Conservation (phyloP, 257 asterid genomes). For the Fraxinus quadrangulata region DNA sequence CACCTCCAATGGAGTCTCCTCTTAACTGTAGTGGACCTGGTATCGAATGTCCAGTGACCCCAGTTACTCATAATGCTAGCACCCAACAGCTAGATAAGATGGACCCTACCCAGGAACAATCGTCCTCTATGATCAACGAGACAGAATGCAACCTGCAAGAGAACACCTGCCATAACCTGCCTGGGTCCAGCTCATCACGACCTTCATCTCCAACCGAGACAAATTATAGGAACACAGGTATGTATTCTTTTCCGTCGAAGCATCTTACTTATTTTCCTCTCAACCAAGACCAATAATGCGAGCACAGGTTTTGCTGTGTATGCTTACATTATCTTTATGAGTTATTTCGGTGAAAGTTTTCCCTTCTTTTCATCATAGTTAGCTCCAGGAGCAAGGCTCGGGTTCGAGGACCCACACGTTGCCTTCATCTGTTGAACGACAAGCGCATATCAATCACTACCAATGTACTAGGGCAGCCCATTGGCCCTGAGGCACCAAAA, state of each 20-base stretch:
- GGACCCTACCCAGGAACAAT: constrained; percentile 17
- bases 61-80: constrained; percentile 8
- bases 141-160: constrained; percentile 18
- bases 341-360: background rate
- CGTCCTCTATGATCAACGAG: constrained; percentile 18
- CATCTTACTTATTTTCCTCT: background rate
- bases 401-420: constrained; percentile 35
- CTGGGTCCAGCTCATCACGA: constrained; percentile 17
- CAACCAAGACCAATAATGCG: constrained; percentile 12
- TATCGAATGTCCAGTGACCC: constrained; percentile 13
- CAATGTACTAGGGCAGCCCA: constrained; percentile 39
- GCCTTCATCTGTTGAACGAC: constrained; percentile 24
- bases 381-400: constrained; percentile 23
- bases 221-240: constrained; percentile 20
- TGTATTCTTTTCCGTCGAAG: background rate
- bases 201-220: constrained; percentile 6
- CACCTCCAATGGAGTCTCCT: constrained; percentile 24
- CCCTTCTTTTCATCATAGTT: constrained; percentile 17
- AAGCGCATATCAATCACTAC: constrained; percentile 28
- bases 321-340: background rate
- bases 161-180: constrained; percentile 12
- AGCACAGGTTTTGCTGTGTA: background rate
- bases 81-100: constrained; percentile 21
- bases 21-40: constrained; percentile 9
- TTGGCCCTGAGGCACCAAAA: constrained; percentile 37